A percentile compares a stretch with the other conserved stretches of the same genome.
Conservation (phyloP, 305 asterid genomes). For the Galium porrigens region DNA sequence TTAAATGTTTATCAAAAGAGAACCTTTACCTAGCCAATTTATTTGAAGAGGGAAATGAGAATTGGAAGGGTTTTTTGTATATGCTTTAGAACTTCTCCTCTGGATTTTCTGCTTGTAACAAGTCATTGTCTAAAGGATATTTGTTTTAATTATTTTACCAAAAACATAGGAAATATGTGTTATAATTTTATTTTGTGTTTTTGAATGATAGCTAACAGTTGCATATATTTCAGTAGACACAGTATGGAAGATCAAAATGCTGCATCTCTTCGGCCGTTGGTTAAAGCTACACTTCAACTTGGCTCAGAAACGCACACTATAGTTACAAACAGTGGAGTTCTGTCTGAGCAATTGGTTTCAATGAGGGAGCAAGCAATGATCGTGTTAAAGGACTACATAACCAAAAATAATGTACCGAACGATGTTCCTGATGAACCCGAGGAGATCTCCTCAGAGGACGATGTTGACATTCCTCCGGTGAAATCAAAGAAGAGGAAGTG, state of each 20-base stretch:
- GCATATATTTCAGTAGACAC: constrained; percentile 20
- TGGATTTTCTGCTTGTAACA: neutral
- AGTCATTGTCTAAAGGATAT: neutral
- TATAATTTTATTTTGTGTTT: neutral
- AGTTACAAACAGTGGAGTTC: constrained; percentile 37
- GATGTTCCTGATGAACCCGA: constrained; percentile 77
- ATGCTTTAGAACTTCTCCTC: neutral
- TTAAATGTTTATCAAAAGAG: neutral
- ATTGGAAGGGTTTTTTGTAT: neutral
- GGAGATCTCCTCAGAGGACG: constrained; percentile 64
- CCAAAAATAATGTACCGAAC: constrained; percentile 56
- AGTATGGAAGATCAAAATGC: constrained; percentile 36
- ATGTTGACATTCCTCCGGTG: constrained; percentile 35
- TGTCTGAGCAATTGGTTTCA: constrained; percentile 56
- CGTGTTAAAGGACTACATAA: constrained; percentile 65
- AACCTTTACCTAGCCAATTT: too few species aligned
- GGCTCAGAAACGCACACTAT: constrained; percentile 59
- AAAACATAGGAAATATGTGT: neutral
- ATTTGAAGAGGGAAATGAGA: too few species aligned
- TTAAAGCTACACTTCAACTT: constrained; percentile 54
- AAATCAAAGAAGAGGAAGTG: constrained; percentile 53
- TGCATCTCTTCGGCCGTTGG: constrained; percentile 21
- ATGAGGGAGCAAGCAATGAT: constrained; percentile 78
- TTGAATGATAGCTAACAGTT: constrained; percentile 4
- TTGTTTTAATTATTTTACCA: neutral